Conservation (phyloP, 2,329 filamentous ascomycete species). For the Trichoderma endophyticum region DNA sequence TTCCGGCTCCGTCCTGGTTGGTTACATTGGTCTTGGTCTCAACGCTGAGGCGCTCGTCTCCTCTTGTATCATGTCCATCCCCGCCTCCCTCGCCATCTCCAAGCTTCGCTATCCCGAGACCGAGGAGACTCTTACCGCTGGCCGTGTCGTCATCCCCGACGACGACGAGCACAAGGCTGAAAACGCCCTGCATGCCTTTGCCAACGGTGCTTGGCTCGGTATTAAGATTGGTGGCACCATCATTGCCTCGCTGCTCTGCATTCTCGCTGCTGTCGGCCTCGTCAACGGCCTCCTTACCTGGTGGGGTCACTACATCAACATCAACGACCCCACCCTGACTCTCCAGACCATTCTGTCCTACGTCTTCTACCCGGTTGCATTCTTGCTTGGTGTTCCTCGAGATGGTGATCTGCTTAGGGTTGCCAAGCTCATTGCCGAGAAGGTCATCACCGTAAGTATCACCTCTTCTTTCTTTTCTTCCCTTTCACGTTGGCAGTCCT, state of each 20-base stretch:
- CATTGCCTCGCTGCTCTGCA: slow-evolving; percentile 72
- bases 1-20: slow-evolving; percentile 79
- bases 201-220: slow-evolving; percentile 80
- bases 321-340: slow-evolving; percentile 64
- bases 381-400: slow-evolving; percentile 74
- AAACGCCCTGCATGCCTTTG: slow-evolving; percentile 81
- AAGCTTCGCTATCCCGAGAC: slow-evolving; percentile 88
- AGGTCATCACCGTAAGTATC: slow-evolving; percentile 66
- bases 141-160: slow-evolving; percentile 75
- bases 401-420: slow-evolving; percentile 66
- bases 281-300: slow-evolving; percentile 75
- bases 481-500: background rate
- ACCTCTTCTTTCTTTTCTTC: background rate
- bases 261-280: slow-evolving; percentile 72
- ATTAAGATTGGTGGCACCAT: slow-evolving; percentile 87
- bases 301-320: slow-evolving; percentile 78
- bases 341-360: slow-evolving; percentile 75
- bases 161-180: slow-evolving; percentile 71
- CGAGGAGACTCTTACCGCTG: slow-evolving; percentile 80
- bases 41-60: slow-evolving; percentile 84
- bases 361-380: slow-evolving; percentile 72
- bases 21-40: slow-evolving; percentile 79
- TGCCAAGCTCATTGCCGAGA: slow-evolving; percentile 74
- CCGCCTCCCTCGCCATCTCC: slow-evolving; percentile 81
- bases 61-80: slow-evolving; percentile 93